phyloP scores from a whole-genome alignment of 2,329 filamentous ascomycete genomes.

The Paracorniculantispora psalliotae region DNA sequence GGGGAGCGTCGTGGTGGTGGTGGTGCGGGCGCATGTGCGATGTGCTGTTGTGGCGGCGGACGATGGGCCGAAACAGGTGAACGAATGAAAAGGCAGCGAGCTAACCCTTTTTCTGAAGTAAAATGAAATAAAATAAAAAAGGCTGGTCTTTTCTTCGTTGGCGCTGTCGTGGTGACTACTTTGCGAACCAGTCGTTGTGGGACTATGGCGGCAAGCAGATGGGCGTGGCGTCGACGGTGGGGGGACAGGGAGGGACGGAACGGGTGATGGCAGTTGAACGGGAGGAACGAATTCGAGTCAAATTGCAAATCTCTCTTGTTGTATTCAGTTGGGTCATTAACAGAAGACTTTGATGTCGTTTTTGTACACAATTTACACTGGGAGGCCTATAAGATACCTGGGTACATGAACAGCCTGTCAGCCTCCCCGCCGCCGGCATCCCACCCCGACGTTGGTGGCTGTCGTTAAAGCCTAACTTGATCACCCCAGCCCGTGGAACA shows the following conservation, averaged over 20 bases:
- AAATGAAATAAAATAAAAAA: neutral
- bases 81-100: neutral
- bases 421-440: neutral
- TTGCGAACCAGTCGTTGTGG: neutral
- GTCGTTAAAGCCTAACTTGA: neutral
- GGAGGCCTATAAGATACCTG: neutral
- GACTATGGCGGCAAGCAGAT: neutral
- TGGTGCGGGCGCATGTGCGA: neutral
- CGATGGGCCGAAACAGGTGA: neutral
- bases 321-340: neutral
- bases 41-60: conserved; percentile 6
- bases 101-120: too few relatives aligned
- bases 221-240: neutral
- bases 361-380: neutral
- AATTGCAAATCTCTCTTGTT: neutral
- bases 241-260: too few relatives aligned
- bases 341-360: neutral
- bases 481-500: neutral
- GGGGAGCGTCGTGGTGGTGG: neutral
- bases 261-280: neutral
- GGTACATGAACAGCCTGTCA: neutral
- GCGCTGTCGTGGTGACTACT: neutral
- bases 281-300: too few relatives aligned
- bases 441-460: neutral
- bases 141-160: neutral